These are phyloP conservation scores for Apiospora pterosperma DNA, from an alignment of 2,329 filamentous ascomycete species.

Conservation along the genomic window DNA sequence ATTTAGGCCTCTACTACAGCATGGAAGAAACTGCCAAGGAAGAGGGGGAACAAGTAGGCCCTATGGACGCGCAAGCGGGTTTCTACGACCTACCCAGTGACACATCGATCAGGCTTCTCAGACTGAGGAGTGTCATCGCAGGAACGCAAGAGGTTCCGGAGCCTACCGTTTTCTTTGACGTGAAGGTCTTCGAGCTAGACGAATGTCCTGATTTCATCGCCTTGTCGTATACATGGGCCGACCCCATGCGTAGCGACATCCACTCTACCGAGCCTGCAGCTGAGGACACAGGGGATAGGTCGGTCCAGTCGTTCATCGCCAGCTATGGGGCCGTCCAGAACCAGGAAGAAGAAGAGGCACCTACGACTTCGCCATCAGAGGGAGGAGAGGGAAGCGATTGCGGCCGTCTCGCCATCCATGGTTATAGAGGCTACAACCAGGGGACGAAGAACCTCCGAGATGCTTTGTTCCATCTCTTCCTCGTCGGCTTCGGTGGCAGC, in stretches of 20 bases:
- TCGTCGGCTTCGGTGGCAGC: background rate
- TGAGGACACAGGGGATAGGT: too few relatives aligned
- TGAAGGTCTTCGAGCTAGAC: background rate
- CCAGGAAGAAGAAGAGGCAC: background rate
- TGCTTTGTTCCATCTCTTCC: background rate
- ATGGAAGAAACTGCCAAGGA: background rate
- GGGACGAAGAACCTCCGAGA: background rate
- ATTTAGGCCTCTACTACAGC: too few relatives aligned
- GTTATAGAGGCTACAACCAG: too few relatives aligned
- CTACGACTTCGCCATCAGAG: too few relatives aligned
- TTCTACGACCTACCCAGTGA: background rate
- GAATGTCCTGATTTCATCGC: background rate
- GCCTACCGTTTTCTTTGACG: too few relatives aligned
- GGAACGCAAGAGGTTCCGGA: too few relatives aligned
- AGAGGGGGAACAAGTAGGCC: background rate
- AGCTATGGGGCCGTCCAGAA: too few relatives aligned
- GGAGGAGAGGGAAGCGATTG: too few relatives aligned
- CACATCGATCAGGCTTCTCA: background rate
- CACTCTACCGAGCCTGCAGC: background rate
- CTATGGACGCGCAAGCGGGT: too few relatives aligned
- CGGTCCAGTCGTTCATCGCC: too few relatives aligned
- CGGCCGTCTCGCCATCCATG: too few relatives aligned
- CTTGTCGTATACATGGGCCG: background rate
- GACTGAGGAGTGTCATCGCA: background rate
- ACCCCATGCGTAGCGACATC: background rate